Evolutionary conservation across 2,329 filamentous ascomycete species (phyloP).

Genomic region (Xylaria sp.): DNA sequence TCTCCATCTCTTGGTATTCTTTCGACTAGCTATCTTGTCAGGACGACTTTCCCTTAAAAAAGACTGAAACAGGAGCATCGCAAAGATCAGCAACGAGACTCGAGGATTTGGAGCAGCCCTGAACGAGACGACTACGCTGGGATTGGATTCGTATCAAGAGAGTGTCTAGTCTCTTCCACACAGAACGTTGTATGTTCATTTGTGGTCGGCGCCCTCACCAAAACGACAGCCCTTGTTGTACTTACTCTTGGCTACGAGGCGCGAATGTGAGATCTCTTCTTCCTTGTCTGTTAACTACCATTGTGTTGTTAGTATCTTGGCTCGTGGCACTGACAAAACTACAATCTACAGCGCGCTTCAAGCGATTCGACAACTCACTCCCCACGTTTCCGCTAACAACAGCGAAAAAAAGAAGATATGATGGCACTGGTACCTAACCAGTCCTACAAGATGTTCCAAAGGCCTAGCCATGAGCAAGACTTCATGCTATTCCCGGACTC

Average conservation of each 20-base stretch:
- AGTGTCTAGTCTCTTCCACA: not conserved
- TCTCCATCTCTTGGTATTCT: slow-evolving; percentile 13
- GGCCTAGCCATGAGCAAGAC: slow-evolving; percentile 45
- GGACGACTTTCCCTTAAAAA: not conserved
- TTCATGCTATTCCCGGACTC: slow-evolving; percentile 50
- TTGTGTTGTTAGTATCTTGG: slow-evolving; percentile 19
- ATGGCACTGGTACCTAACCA: slow-evolving; percentile 48
- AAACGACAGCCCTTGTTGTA: slow-evolving; percentile 12
- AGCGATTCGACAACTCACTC: slow-evolving; percentile 31
- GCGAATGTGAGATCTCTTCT: slow-evolving; percentile 38
- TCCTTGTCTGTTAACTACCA: not conserved
- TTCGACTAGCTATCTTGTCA: slow-evolving; percentile 10
- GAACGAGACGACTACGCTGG: slow-evolving; percentile 1
- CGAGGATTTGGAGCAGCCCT: not conserved
- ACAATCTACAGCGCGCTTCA: slow-evolving; percentile 30
- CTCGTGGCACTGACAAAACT: slow-evolving; percentile 38
- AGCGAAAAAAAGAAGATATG: slow-evolving; percentile 29
- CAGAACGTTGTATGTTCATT: not conserved
- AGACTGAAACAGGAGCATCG: slow-evolving; percentile 5
- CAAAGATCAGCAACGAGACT: not conserved
- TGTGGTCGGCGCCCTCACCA: slow-evolving; percentile 4
- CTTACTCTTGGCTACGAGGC: slow-evolving; percentile 22
- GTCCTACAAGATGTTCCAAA: slow-evolving; percentile 48
- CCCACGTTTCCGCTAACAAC: slow-evolving; percentile 18
- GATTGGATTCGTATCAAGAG: slow-evolving; percentile 14